phyloP scores from a whole-genome alignment of 1,284 basidiomycete species.

The Dichomitus squalens region DNA sequence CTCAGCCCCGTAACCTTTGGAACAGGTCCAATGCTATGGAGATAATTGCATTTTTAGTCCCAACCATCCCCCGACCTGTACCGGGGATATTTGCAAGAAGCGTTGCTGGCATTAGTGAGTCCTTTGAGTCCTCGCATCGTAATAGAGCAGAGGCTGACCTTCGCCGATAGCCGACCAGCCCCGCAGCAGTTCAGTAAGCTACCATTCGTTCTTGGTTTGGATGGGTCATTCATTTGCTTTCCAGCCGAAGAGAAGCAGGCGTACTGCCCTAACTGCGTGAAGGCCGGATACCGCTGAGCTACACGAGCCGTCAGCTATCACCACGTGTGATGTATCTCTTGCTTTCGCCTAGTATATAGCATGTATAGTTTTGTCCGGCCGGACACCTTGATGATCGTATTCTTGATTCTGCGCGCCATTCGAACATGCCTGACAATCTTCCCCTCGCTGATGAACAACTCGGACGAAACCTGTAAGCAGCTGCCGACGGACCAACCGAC shows the following conservation, averaged over 20 bases:
- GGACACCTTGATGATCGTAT: background rate
- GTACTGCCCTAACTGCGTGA: slow-evolving; percentile 40
- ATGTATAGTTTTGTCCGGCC: background rate
- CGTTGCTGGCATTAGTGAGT: slow-evolving; percentile 77
- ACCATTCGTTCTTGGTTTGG: background rate
- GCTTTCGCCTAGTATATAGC: too few relatives aligned
- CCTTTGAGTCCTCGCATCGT: background rate
- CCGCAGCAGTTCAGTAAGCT: slow-evolving; percentile 66
- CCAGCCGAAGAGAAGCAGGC: slow-evolving; percentile 51
- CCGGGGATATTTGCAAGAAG: slow-evolving; percentile 51
- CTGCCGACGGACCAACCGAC: background rate
- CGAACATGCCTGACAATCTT: background rate
- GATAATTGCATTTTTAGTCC: slow-evolving; percentile 67
- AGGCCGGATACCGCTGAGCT: slow-evolving; percentile 11
- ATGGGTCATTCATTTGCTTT: background rate
- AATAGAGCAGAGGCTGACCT: background rate
- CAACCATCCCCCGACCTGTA: slow-evolving; percentile 53
- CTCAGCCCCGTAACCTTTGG: background rate
- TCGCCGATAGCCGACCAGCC: slow-evolving; percentile 53
- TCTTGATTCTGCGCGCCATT: background rate
- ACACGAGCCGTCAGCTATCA: background rate
- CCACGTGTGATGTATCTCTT: slow-evolving; percentile 1
- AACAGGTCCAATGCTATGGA: slow-evolving; percentile 64
- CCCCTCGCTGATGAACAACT: background rate
- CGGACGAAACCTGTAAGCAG: background rate